A percentile compares a stretch with the other conserved stretches of the same genome.
phyloP scores from a whole-genome alignment of 352 stramenopile species.

The Phytopythium litorale region DNA sequence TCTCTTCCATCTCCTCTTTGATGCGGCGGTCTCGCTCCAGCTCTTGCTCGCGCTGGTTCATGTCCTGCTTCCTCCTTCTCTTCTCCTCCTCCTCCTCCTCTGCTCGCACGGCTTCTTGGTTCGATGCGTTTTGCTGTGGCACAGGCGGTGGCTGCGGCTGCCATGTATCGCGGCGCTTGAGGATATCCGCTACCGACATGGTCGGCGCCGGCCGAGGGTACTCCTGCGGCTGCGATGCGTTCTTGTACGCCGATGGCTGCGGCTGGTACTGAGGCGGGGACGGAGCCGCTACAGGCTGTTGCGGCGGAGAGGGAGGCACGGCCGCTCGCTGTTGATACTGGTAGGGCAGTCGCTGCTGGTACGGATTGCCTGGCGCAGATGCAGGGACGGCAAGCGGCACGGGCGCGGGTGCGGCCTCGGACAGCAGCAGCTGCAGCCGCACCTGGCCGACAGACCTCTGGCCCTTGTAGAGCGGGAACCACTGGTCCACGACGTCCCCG shows the following conservation, averaged over 20 bases:
- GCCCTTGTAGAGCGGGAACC: conserved; percentile 54
- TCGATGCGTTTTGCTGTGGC: background rate
- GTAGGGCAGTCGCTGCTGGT: background rate
- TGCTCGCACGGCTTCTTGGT: background rate
- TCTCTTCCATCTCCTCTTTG: conserved; percentile 6
- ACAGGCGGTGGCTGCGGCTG: background rate
- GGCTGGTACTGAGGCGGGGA: background rate
- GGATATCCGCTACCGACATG: conserved; percentile 6
- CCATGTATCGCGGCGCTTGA: conserved; percentile 2
- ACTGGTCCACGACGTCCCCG: conserved; percentile 43
- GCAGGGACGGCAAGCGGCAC: background rate
- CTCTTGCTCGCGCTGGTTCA: conserved; percentile 7
- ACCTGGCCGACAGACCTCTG: conserved; percentile 34
- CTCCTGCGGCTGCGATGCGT: background rate
- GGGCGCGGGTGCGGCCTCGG: conserved; percentile 11
- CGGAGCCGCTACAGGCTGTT: background rate
- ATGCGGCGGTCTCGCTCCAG: conserved; percentile 1
- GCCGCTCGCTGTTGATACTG: background rate
- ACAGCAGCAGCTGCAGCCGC: conserved; percentile 49
- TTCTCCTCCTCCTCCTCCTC: conserved; percentile 1
- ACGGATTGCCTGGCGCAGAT: background rate
- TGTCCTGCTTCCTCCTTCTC: conserved; percentile 7
- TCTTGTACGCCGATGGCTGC: background rate
- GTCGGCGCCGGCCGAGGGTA: background rate
- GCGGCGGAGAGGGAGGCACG: background rate